Base-by-base conservation (phyloP, 2,329 filamentous ascomycete species). In the Pleochaeta shiraiana region DNA sequence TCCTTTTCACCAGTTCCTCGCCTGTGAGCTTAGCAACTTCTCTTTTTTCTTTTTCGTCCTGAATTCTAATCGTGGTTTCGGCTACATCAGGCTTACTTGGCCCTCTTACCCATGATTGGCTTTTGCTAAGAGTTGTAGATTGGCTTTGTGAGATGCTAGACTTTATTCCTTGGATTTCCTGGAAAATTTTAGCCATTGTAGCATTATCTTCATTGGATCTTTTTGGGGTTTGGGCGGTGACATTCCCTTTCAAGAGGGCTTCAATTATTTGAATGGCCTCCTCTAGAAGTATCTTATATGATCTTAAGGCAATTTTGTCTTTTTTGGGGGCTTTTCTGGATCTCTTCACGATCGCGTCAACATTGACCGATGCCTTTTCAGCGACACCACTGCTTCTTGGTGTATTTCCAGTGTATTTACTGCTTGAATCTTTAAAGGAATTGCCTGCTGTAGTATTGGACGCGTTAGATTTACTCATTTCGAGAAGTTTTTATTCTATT, bases 241-340 rank as follows among this genome's bases (percentile, higher is more conserved):
- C 37, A 14, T 45, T 31, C 37, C 7, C 7, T 63, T 63, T 47
- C 37, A 28, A 21, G 37, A 63, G 60, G 24, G 37, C 11, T 30
- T 63, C 60, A 47, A 63, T 47, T 5, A 63, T n/a, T 19, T n/a
- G 6, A 45, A 45, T 63, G 19, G 60, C 60, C 37, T 63, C 60
- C 60, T 28, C 21, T 12, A 63, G 12, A 6, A 31, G 12, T 30
- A 19, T 16, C 34, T 45, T 63, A n/a, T 28, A 47, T 30, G 60
- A 21, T 47, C 60, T 63, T 14, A 19, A 9, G 2, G 60, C 21
- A 43, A 45, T 16, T 24, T 63, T 31, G 11, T 45, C 60, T 63
- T 31, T 24, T 45, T 63, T 47, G 0, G 31, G 1, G 0, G 24
- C 34, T 26, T 63, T 4, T 45, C 21, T 63, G 37, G 47, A 63